Evolutionary conservation across 2,329 filamentous ascomycete genomes (phyloP).

Genomic region (Colletotrichum simmondsii): DNA sequence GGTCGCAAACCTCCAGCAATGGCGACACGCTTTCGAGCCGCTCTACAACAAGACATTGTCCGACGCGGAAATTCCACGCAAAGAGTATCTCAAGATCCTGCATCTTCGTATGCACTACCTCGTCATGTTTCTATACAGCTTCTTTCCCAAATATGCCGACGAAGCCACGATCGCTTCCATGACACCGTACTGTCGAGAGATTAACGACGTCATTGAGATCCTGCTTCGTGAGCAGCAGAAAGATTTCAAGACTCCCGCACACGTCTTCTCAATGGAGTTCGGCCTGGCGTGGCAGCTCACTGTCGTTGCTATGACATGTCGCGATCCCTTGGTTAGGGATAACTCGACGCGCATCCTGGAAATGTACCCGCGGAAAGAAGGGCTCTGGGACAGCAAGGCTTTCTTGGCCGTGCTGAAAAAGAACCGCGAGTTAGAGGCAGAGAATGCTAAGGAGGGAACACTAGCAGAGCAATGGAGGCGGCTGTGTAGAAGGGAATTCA

Average conservation of each 20-base stretch:
- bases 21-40: constrained; percentile 51
- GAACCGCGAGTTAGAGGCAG: constrained; percentile 48
- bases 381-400: constrained; percentile 53
- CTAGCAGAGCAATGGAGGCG: constrained; percentile 52
- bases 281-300: constrained; percentile 58
- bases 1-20: constrained; percentile 44
- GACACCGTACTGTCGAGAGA: constrained; percentile 55
- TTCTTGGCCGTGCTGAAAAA: constrained; percentile 51
- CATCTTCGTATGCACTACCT: constrained; percentile 54
- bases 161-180: constrained; percentile 48
- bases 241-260: constrained; percentile 34
- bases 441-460: constrained; percentile 44
- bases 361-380: constrained; percentile 54
- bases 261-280: constrained; percentile 56
- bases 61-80: constrained; percentile 40
- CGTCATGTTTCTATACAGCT: constrained; percentile 51
- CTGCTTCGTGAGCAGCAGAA: constrained; percentile 44
- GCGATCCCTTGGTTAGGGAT: constrained; percentile 49
- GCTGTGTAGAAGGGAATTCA: constrained; percentile 49
- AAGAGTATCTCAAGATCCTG: constrained; percentile 42
- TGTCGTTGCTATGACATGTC: constrained; percentile 52
- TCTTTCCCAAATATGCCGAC: constrained; percentile 50
- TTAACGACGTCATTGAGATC: constrained; percentile 50
- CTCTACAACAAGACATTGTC: constrained; percentile 45
- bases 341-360: constrained; percentile 53